Base-by-base conservation (phyloP, 2,329 filamentous ascomycete genomes). In the Colletotrichum sp. region DNA sequence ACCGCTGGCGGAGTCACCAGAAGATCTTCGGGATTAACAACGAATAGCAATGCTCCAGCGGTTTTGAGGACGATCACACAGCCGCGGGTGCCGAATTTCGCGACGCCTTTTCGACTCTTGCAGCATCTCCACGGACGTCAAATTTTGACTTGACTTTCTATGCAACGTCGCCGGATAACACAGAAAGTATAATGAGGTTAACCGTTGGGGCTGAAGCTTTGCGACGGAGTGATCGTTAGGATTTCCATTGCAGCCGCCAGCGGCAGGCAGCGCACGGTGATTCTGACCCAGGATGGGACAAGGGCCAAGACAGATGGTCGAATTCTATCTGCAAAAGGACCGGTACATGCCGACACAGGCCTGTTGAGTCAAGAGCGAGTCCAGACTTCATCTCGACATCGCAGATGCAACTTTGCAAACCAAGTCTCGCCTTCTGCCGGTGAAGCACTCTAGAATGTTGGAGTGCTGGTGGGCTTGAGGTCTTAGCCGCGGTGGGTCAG, bases 191-290 rank as follows among this genome's bases (percentile, higher is more conserved):
- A 30, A 55, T 32, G 61, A 75, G 61, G 61, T 72, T 67, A 66
- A 9, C 27, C 36, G 28, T 25, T 61, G 61, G 55, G 72, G 72
- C 61, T 44, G 55, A 70, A 70, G 72, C 52, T 39, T 67, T 72
- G 16, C 57, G 32, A 28, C 39, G 67, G 39, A 19, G 36, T 61
- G 67, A 60, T 59, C 59, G 34, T 55, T 64, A 60, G 15, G 68
- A 61, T 74, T 60, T 55, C 52, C 68, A 28, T 48, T 61, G 68
- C 60, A 71, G 57, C 30, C 22, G 39, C 16, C 27, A 39, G 16
- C 48, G 48, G 27, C 68, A 71, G 67, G 72, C 19, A 66, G 16
- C 68, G 72, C 72, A 71, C 68, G 72, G 60, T 66, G 32, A 34
- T 48, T 59, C 27, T 30, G 28, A 22, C 32, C 48, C 8, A 16